A percentile compares a stretch with the other conserved stretches of the same genome.
Evolutionary conservation across 371 early-diverging fungal species (phyloP).

Genomic region (Nematocida ironsii): DNA sequence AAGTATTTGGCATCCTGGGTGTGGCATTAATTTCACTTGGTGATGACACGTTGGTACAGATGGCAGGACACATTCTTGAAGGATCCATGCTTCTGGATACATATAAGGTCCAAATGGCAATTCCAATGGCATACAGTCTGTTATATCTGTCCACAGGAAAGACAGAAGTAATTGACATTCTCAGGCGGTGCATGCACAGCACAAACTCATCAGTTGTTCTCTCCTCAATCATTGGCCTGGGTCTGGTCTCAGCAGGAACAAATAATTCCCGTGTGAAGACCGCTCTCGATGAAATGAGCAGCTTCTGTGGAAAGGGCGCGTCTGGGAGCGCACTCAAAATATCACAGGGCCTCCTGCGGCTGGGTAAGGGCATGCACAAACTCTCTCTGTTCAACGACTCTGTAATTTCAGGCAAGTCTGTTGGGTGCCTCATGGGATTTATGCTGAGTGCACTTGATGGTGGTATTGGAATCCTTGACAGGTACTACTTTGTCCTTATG

Average conservation of each 20-base stretch:
- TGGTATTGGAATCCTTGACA: slow-evolving; percentile 66
- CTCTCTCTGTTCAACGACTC: slow-evolving; percentile 52
- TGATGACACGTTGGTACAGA: slow-evolving; percentile 61
- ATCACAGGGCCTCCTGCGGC: slow-evolving; percentile 84
- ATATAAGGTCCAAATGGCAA: slow-evolving; percentile 46
- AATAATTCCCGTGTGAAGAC: slow-evolving; percentile 93
- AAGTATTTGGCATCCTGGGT: slow-evolving; percentile 61
- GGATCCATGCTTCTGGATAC: slow-evolving; percentile 64
- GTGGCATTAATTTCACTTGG: slow-evolving; percentile 64
- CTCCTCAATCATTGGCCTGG: slow-evolving; percentile 94
- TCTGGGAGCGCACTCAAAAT: slow-evolving; percentile 71
- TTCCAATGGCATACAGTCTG: slow-evolving; percentile 50
- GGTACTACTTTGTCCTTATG: slow-evolving; percentile 83
- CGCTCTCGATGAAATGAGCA: slow-evolving; percentile 86
- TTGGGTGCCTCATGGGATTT: slow-evolving; percentile 62
- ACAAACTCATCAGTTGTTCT: slow-evolving; percentile 73
- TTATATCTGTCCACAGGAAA: slow-evolving; percentile 86
- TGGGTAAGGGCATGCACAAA: slow-evolving; percentile 77
- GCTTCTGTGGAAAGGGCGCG: slow-evolving; percentile 89
- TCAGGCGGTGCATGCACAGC: slow-evolving; percentile 91
- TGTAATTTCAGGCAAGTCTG: slow-evolving; percentile 49
- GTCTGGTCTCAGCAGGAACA: slow-evolving; percentile 95
- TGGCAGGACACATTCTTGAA: slow-evolving; percentile 62
- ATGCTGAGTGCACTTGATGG: slow-evolving; percentile 64
- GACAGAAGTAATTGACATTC: slow-evolving; percentile 81